Evolutionary conservation across 2,329 filamentous ascomycete species (phyloP).

Genomic region (Botrytis fabae): DNA sequence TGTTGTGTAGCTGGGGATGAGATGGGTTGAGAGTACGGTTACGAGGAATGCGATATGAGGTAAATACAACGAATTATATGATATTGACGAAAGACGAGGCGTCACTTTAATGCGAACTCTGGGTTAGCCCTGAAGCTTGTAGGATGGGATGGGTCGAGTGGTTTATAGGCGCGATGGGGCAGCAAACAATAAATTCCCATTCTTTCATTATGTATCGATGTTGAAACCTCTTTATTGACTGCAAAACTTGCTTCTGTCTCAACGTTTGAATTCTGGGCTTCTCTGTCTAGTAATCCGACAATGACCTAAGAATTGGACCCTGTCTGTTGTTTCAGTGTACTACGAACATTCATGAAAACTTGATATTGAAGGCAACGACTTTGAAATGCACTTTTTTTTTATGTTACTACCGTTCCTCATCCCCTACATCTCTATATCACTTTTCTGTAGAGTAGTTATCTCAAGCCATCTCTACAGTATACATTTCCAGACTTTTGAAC

Average conservation of each 20-base stretch:
- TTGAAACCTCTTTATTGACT: background rate
- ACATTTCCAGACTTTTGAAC: background rate
- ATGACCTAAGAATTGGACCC: background rate
- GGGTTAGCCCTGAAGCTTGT: background rate
- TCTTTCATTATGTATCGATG: conserved; percentile 2
- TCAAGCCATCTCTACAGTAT: background rate
- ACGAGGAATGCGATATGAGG: background rate
- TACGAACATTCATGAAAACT: background rate
- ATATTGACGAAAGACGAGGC: background rate
- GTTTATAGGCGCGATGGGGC: background rate
- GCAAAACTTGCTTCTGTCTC: background rate
- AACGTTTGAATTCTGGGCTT: background rate
- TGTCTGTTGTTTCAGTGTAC: background rate
- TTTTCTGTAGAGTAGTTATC: background rate
- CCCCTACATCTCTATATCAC: background rate
- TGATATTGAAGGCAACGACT: background rate
- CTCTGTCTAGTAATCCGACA: background rate
- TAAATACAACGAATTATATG: conserved; percentile 4
- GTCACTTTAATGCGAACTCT: background rate
- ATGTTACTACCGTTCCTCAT: background rate
- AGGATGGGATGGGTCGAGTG: background rate
- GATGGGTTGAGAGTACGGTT: background rate
- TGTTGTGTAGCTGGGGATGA: conserved; percentile 5
- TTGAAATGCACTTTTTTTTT: background rate
- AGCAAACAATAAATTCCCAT: conserved; percentile 8